These are phyloP conservation scores for Verticillium klebahnii DNA, from an alignment of 2,329 filamentous ascomycete genomes.

Conservation along the genomic window DNA sequence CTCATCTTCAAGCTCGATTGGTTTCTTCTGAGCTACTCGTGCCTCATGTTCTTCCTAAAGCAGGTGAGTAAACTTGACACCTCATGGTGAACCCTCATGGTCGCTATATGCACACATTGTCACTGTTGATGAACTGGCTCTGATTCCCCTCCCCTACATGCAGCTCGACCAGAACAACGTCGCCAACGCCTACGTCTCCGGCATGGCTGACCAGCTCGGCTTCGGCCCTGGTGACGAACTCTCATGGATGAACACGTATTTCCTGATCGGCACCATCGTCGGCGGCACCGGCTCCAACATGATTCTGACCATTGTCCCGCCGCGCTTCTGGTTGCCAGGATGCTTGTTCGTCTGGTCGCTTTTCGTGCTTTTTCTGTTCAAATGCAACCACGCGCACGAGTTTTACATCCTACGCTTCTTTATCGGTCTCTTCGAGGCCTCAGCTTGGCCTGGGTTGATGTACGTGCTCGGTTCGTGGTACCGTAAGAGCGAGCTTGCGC, in stretches of 20 bases:
- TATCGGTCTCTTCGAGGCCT: conserved; percentile 49
- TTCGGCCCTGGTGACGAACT: conserved; percentile 35
- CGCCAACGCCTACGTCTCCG: conserved; percentile 42
- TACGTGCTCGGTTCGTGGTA: conserved; percentile 56
- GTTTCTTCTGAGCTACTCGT: conserved; percentile 36
- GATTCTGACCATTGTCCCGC: conserved; percentile 36
- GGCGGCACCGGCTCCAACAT: conserved; percentile 38
- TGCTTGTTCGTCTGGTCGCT: conserved; percentile 31
- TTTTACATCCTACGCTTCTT: conserved; percentile 47
- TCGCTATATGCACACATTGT: not conserved
- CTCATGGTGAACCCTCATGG: too few relatives aligned
- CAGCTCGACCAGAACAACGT: conserved; percentile 39
- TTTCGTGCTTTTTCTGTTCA: conserved; percentile 35
- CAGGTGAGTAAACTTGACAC: conserved; percentile 4
- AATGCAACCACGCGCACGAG: conserved; percentile 28
- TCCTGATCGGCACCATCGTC: conserved; percentile 41
- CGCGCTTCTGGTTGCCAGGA: conserved; percentile 35
- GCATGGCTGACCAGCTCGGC: conserved; percentile 41
- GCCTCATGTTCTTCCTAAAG: conserved; percentile 43
- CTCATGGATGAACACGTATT: conserved; percentile 41
- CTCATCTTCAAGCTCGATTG: conserved; percentile 46
- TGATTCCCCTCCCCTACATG: not conserved
- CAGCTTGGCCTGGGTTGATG: conserved; percentile 50
- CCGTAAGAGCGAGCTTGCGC: conserved; percentile 50
- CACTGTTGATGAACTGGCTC: too few relatives aligned